Evolutionary conservation across 2,329 filamentous ascomycete genomes (phyloP).

Genomic region (Cryphonectria nitschkei): DNA sequence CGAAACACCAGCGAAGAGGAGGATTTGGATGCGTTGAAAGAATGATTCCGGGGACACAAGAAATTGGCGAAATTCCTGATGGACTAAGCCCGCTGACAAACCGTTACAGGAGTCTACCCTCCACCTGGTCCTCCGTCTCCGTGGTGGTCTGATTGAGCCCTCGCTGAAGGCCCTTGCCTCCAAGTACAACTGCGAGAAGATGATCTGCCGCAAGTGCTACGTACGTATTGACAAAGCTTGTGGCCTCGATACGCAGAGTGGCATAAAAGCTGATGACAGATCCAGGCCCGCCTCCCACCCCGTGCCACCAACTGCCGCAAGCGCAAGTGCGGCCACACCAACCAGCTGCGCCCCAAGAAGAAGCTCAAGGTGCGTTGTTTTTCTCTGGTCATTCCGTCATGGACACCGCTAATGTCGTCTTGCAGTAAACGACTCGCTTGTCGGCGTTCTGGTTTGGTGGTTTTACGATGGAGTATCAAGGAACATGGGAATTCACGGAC

Average conservation of each 20-base stretch:
- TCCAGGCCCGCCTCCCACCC: conserved; percentile 80
- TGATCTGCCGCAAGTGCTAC: conserved; percentile 99
- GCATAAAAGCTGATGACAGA: conserved; percentile 31
- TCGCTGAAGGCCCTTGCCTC: conserved; percentile 97
- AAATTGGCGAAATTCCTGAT: not conserved
- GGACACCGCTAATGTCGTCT: not conserved
- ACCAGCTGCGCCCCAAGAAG: conserved; percentile 99
- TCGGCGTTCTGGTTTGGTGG: conserved; percentile 43
- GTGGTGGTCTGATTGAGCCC: conserved; percentile 99
- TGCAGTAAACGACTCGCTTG: conserved; percentile 73
- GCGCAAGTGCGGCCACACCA: conserved; percentile 99
- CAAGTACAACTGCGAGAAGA: conserved; percentile 99
- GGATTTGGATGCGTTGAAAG: conserved; percentile 18
- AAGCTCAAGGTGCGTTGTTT: conserved; percentile 57
- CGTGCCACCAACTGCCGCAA: conserved; percentile 99
- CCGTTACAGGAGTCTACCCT: conserved; percentile 85
- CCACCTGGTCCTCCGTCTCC: conserved; percentile 96
- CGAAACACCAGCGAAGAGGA: not conserved
- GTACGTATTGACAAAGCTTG: conserved; percentile 58
- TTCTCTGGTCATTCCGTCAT: not conserved
- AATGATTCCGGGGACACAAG: not conserved
- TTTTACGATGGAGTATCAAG: conserved; percentile 29
- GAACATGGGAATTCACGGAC: conserved; percentile 4
- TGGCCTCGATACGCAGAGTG: not conserved
- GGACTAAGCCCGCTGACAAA: conserved; percentile 23